These are phyloP conservation scores for Solanum pinnatisectum DNA, from an alignment of 257 asterid species.

Conservation along the genomic window DNA sequence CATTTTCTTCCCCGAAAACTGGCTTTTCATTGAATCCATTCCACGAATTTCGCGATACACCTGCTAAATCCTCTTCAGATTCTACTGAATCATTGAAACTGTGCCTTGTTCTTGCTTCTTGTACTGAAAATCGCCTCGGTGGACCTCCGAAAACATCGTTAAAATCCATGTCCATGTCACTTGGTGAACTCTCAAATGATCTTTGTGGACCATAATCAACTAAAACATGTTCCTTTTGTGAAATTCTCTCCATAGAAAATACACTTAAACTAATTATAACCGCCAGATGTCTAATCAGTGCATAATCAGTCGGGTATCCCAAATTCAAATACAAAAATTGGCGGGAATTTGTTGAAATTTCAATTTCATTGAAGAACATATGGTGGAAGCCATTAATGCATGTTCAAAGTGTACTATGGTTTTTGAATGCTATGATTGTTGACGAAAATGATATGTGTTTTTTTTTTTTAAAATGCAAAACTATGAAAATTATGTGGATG, in stretches of 20 bases:
- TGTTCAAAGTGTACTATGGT: neutral
- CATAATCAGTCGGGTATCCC: neutral
- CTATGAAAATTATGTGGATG: neutral
- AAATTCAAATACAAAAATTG: conserved; percentile 10
- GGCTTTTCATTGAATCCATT: conserved; percentile 40
- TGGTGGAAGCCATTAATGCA: neutral
- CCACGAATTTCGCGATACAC: conserved; percentile 12
- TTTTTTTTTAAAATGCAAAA: neutral
- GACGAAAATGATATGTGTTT: neutral
- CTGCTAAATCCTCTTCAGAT: conserved; percentile 26
- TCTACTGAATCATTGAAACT: conserved; percentile 40
- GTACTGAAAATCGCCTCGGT: conserved; percentile 70
- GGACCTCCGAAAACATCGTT: conserved; percentile 93
- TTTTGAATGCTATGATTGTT: neutral
- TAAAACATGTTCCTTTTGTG: conserved; percentile 27
- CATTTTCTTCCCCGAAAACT: conserved; percentile 53
- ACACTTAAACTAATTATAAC: neutral
- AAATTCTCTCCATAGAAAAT: conserved; percentile 42
- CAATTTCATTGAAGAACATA: neutral
- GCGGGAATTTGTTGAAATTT: conserved; percentile 27
- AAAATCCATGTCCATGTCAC: conserved; percentile 45
- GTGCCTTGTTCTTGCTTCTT: conserved; percentile 35
- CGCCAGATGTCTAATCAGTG: neutral
- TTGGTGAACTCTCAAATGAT: conserved; percentile 7
- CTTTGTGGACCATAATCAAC: conserved; percentile 15